These are phyloP conservation scores for Umbelopsis sp. DNA, from an alignment of 371 early-diverging fungal genomes.

Conservation along the genomic window DNA sequence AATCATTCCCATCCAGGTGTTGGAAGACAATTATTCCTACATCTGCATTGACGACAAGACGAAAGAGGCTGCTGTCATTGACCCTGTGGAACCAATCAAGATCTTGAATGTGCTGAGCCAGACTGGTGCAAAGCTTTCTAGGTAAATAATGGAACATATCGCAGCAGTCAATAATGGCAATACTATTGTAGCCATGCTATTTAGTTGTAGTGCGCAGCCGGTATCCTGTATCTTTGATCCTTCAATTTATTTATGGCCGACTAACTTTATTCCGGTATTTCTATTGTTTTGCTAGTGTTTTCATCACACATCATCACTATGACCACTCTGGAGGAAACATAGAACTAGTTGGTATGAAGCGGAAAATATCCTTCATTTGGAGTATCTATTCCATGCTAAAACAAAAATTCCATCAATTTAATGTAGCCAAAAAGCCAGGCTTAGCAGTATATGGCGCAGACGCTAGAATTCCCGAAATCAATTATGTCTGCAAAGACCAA, in stretches of 20 bases:
- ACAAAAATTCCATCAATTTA: neutral
- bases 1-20: conserved; percentile 38
- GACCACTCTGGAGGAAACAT: conserved; percentile 86
- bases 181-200: neutral
- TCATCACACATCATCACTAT: conserved; percentile 81
- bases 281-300: conserved; percentile 40
- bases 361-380: conserved; percentile 17
- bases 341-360: conserved; percentile 50
- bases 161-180: neutral
- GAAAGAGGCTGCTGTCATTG: conserved; percentile 57
- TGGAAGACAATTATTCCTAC: conserved; percentile 84
- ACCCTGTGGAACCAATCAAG: conserved; percentile 64
- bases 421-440: conserved; percentile 61
- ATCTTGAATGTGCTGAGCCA: conserved; percentile 48
- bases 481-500: conserved; percentile 73
- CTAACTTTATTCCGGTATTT: neutral
- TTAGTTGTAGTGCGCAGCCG: neutral
- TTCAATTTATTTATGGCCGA: neutral
- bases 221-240: neutral
- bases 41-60: conserved; percentile 71
- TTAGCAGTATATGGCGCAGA: conserved; percentile 87
- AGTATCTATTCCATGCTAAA: neutral
- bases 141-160: conserved; percentile 20
- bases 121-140: conserved; percentile 53
- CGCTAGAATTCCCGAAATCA: conserved; percentile 84